Evolutionary conservation across 805 yeast genomes (phyloP), one percentile per base, ranked within the genome.

Genomic region (Wickerhamomyces strasburgensis): DNA sequence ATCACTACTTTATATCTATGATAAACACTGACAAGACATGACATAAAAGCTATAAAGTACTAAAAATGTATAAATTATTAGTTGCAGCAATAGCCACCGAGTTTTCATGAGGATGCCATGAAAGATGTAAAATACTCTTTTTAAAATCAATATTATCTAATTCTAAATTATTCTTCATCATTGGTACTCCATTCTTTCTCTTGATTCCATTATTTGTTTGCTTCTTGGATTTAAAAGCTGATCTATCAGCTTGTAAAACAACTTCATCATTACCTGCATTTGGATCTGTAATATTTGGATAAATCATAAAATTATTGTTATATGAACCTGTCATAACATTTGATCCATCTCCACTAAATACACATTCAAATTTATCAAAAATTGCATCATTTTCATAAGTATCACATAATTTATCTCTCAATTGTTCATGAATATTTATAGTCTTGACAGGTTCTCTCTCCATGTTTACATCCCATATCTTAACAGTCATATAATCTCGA

Each of bases 41-140:
- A 8, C 25, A 21, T 21, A 8, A 11, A 8, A 15, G 19, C 64
- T 64, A 83, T 52, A 80, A 69, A 37, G 93, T 82, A 39, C 90
- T 81, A 60, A 84, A 84, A 43, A 84, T 83, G 65, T 83, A 84
- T 51, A 86, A 73, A 65, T 93, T 93, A 68, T 93, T 94, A 16
- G 99, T 93, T 14, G 98, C 98, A 33, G 98, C 98, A 56, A 93
- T 85, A 29, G 98, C 98, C 49, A 93, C 95, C 35, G 93, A 80
- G 65, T 93, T 87, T 65, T 94, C 98, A 50, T 70, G 72, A 46
- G 99, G 98, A 70, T 93, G 98, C 98, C 99, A 93, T 60, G 97
- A 87, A 62, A 88, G 72, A 65, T 93, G 98, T 62, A 90, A 71
- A 43, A 93, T 89, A 62, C 86, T 82, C 72, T 89, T 90, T 64